These are phyloP conservation scores for Glaciozyma antarctica DNA, from an alignment of 768 basidiomycete species.

Conservation along the genomic window DNA sequence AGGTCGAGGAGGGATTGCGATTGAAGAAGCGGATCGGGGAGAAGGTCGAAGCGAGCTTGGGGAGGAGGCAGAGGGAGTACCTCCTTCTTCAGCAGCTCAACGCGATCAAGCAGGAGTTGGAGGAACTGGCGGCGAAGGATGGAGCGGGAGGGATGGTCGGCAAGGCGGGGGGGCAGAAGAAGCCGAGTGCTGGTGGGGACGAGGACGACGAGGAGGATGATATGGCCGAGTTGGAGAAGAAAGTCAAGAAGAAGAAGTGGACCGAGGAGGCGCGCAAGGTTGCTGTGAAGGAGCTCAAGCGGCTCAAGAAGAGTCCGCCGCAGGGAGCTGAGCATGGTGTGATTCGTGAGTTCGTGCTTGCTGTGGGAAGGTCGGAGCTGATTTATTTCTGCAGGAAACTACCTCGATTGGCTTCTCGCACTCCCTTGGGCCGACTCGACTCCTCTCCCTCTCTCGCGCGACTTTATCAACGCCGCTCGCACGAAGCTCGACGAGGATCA, in stretches of 20 bases:
- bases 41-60: slow-evolving; percentile 11
- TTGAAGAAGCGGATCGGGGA: slow-evolving; percentile 9
- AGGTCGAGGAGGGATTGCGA: slow-evolving; percentile 9
- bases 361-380: slow-evolving; percentile 9
- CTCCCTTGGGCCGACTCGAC: slow-evolving; percentile 57
- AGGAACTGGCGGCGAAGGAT: slow-evolving; percentile 18
- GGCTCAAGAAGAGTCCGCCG: slow-evolving; percentile 76
- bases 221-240: slow-evolving; percentile 58
- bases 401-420: slow-evolving; percentile 83
- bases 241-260: slow-evolving; percentile 55
- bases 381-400: slow-evolving; percentile 33
- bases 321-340: slow-evolving; percentile 87
- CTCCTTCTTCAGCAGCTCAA: slow-evolving; percentile 26
- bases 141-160: not conserved
- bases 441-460: slow-evolving; percentile 38
- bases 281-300: slow-evolving; percentile 69
- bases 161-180: not conserved
- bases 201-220: slow-evolving; percentile 74
- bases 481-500: slow-evolving; percentile 79
- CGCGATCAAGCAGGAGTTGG: slow-evolving; percentile 29
- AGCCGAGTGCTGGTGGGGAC: slow-evolving; percentile 43
- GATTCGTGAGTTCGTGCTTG: slow-evolving; percentile 54
- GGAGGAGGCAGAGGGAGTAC: slow-evolving; percentile 14
- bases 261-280: slow-evolving; percentile 74
- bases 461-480: slow-evolving; percentile 47